Evolutionary conservation across 2,329 filamentous ascomycete genomes (phyloP).

Genomic region (Aspergillus pseudoglaucus): DNA sequence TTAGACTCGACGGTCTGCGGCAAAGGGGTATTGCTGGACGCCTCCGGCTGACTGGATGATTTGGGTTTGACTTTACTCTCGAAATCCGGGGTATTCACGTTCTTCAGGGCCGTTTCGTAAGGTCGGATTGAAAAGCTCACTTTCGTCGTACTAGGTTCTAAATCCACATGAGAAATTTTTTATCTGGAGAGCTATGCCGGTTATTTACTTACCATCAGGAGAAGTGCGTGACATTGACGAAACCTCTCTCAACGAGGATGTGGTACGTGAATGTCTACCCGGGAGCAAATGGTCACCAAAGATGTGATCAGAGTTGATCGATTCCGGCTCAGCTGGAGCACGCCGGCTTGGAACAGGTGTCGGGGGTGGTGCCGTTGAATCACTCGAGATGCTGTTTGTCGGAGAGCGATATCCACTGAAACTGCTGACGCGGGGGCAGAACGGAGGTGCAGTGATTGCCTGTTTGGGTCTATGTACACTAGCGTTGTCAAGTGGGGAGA

Average conservation of each 20-base stretch:
- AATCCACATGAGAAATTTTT: not conserved
- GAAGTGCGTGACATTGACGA: not conserved
- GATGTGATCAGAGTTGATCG: constrained; percentile 2
- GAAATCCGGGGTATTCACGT: not conserved
- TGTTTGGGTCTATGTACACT: constrained; percentile 3
- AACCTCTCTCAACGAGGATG: not conserved
- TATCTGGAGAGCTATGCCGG: not conserved
- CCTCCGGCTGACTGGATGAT: not conserved
- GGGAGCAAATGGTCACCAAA: constrained; percentile 21
- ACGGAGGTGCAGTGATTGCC: constrained; percentile 8
- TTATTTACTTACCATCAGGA: not conserved
- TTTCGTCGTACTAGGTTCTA: not conserved
- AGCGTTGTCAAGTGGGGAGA: not conserved
- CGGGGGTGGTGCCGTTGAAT: constrained; percentile 2
- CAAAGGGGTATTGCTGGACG: not conserved
- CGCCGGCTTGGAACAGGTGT: not conserved
- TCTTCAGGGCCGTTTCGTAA: not conserved
- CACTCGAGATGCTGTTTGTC: constrained; percentile 2
- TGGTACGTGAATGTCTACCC: constrained; percentile 3
- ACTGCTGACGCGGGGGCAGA: constrained; percentile 5
- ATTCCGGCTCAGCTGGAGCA: not conserved
- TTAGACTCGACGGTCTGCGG: not conserved
- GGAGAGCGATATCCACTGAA: constrained; percentile 6
- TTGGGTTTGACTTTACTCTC: not conserved
- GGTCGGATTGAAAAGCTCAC: not conserved